Evolutionary conservation across 176 grass and related monocot genomes (phyloP).

Genomic region (Oryza meyeriana): DNA sequence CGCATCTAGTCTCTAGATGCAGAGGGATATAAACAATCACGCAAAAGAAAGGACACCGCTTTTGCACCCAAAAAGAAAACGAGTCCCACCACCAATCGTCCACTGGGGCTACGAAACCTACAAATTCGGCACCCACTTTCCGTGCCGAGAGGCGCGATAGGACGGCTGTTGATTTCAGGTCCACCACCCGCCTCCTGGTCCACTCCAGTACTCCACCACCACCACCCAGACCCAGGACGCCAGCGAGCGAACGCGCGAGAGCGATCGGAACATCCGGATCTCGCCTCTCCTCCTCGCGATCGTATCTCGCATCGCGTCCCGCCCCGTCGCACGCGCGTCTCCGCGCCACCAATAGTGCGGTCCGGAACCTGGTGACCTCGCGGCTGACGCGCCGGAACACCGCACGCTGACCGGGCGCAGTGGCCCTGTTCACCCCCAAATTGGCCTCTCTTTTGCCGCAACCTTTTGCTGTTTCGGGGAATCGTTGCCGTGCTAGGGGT

Average conservation of each 20-base stretch:
- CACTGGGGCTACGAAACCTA: neutral
- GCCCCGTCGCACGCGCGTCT: neutral
- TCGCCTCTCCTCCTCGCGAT: neutral
- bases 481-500: neutral
- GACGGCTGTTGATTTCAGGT: neutral
- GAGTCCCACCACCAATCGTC: neutral
- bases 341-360: constrained; percentile 33
- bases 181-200: neutral
- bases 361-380: neutral
- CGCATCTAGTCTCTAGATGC: neutral
- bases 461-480: neutral
- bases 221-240: neutral
- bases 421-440: neutral
- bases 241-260: neutral
- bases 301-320: neutral
- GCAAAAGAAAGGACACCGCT: neutral
- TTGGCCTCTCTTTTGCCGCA: neutral
- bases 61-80: neutral
- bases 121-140: constrained; percentile 1
- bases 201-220: neutral
- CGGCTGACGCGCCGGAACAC: neutral
- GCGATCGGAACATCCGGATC: neutral
- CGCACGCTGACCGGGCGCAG: neutral
- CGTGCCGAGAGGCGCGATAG: neutral
- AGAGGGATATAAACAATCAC: neutral